Conservation (phyloP, 1,284 basidiomycete genomes). For the Ganoderma multipileum region DNA sequence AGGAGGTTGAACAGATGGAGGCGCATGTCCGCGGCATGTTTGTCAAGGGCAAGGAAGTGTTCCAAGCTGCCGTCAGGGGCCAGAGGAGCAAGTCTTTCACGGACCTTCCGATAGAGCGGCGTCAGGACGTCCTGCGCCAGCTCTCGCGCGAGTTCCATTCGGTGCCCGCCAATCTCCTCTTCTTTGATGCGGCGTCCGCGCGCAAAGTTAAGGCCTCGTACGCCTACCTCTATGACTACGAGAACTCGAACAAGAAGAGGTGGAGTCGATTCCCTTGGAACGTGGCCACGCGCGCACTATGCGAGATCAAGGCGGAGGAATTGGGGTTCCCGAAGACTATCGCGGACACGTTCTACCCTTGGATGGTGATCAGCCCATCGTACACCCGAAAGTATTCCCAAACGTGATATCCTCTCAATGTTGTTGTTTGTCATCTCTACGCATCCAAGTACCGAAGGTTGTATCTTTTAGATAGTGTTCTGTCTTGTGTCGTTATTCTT, state of each 20-base stretch:
- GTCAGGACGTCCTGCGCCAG: slow-evolving; percentile 54
- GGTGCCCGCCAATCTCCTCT: slow-evolving; percentile 29
- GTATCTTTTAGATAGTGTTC: slow-evolving; percentile 5
- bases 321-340: slow-evolving; percentile 27
- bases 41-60: slow-evolving; percentile 34
- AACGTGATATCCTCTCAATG: background rate
- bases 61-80: slow-evolving; percentile 3
- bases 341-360: slow-evolving; percentile 20
- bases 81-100: slow-evolving; percentile 43
- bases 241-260: slow-evolving; percentile 18
- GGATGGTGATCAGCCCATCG: slow-evolving; percentile 21
- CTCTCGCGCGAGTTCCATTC: slow-evolving; percentile 49
- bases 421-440: slow-evolving; percentile 13
- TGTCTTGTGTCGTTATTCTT: background rate
- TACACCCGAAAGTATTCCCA: slow-evolving; percentile 17
- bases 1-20: slow-evolving; percentile 38
- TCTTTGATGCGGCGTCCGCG: slow-evolving; percentile 39
- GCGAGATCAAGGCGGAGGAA: slow-evolving; percentile 53
- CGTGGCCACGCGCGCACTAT: slow-evolving; percentile 56
- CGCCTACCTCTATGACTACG: slow-evolving; percentile 53
- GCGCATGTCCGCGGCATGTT: slow-evolving; percentile 39
- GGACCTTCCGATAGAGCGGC: slow-evolving; percentile 48
- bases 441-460: background rate
- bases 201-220: slow-evolving; percentile 56
- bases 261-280: slow-evolving; percentile 59